phyloP scores from a whole-genome alignment of 257 asterid genomes.

The Ligustrum vulgare region DNA sequence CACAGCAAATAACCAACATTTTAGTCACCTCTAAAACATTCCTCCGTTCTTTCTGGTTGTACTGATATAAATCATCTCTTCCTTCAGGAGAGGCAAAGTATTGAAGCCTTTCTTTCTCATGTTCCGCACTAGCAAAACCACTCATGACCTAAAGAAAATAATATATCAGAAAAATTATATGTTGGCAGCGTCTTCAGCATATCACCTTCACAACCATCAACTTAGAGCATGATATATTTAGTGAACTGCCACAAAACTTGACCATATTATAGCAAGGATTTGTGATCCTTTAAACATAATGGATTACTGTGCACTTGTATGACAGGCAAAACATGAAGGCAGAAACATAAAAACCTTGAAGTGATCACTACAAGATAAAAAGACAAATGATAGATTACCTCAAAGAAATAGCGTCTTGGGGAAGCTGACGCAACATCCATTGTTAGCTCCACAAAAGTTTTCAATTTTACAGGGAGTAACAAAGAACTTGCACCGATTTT shows the following conservation, averaged over 20 bases:
- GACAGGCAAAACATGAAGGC: constrained; percentile 5
- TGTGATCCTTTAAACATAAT: neutral
- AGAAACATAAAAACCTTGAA: constrained; percentile 10
- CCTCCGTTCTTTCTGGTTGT: constrained; percentile 91
- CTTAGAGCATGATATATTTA: neutral
- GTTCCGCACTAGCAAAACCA: constrained; percentile 81
- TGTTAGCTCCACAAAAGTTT: constrained; percentile 70
- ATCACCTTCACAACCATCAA: neutral
- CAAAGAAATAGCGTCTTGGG: constrained; percentile 90
- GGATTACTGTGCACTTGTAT: neutral
- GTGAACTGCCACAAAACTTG: neutral
- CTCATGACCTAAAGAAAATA: constrained; percentile 72
- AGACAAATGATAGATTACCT: constrained; percentile 48
- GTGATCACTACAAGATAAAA: constrained; percentile 8
- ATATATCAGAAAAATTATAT: constrained; percentile 14
- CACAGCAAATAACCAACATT: constrained; percentile 7
- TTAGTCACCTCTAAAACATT: constrained; percentile 85
- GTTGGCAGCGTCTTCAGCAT: neutral
- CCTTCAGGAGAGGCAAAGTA: constrained; percentile 95
- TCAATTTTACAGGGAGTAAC: constrained; percentile 60
- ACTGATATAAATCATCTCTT: constrained; percentile 93
- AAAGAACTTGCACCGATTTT: constrained; percentile 29
- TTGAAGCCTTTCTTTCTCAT: constrained; percentile 91
- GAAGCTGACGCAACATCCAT: constrained; percentile 97
- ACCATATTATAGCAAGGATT: constrained; percentile 3